These are phyloP conservation scores for Micromonas pusilla DNA, from an alignment of 139 green algal genomes.

Conservation along the genomic window DNA sequence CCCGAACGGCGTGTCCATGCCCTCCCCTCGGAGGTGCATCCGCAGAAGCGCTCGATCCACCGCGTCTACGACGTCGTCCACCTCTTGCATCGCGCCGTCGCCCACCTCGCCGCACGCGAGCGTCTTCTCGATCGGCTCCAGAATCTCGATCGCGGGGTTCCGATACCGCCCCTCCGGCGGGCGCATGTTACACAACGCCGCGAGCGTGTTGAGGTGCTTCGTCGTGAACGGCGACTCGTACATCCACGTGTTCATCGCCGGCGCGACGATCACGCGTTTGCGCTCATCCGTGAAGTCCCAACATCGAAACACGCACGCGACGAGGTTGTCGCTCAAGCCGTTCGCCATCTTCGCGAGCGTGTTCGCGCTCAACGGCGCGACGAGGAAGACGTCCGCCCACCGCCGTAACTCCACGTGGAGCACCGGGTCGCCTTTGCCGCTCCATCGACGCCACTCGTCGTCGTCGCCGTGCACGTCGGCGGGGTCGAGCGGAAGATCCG, in stretches of 20 bases:
- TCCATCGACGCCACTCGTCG: conserved; percentile 66
- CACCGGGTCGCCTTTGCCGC: conserved; percentile 66
- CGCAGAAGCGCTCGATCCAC: no score
- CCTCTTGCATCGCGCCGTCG: conserved; percentile 72
- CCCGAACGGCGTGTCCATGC: no score
- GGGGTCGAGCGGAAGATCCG: background rate
- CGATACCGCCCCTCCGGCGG: background rate
- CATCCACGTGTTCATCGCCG: conserved; percentile 98
- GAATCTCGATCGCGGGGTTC: conserved; percentile 50
- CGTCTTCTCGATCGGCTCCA: conserved; percentile 58
- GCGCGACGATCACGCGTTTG: conserved; percentile 72
- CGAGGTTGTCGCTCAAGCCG: conserved; percentile 86
- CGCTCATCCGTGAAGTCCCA: conserved; percentile 66
- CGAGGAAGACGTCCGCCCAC: conserved; percentile 84
- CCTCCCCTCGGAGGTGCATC: no score
- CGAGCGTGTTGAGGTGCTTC: conserved; percentile 54
- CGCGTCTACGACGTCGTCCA: conserved; percentile 12
- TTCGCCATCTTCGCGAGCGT: conserved; percentile 75
- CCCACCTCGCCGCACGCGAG: conserved; percentile 89
- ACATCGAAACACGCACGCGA: conserved; percentile 81
- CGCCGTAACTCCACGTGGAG: conserved; percentile 88
- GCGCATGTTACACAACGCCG: no score
- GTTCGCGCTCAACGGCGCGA: conserved; percentile 91
- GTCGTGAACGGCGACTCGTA: conserved; percentile 79
- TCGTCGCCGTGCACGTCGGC: conserved; percentile 43